Base-by-base conservation (phyloP, 805 yeast genomes). In the Hanseniaspora mollemarum region DNA sequence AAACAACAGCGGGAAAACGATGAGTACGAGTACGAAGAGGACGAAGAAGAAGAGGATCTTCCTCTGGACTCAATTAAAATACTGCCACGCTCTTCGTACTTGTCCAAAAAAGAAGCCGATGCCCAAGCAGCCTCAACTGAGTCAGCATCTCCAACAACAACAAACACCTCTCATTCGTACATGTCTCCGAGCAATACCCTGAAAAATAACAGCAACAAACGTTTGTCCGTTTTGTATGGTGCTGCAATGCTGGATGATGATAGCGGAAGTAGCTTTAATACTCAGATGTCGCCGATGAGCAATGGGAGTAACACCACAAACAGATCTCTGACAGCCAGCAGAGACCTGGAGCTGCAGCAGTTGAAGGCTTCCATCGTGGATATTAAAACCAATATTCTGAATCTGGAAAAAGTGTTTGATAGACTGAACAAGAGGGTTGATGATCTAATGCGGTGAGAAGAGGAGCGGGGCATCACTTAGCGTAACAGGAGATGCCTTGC, bases 51-150 rank as follows among this genome's bases (percentile, higher is more conserved):
- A 1, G 53, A 51, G 7, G 43, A 22, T 19, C 41, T 29, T 2
- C 51, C 53, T 1, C 16, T 51, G 12, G 53, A 51, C 24, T 33
- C 51, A 2, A 51, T 51, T 2, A 51, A 35, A 15, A 41, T 51
- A 1, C 38, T 51, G 18, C 53, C 53, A 3, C 24, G 43, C 13
- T 43, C 53, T 2, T 40, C 39, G 3, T 51, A 44, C 24, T 19
- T 38, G 12, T 43, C 37, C 2, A n/a, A 31, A 38, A 32, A 28
- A 32, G 24, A 39, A 10, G 46, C 28, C 2, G 35, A 43, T 16
- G 13, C 22, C 12, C 18, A 16, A 15, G 12, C 42, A 19, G 26
- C 24, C n/a, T 37, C 50, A 13, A 39, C 51, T 29, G 51, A 40
- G 28, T 33, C 42, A 19, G 42, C 40, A 16, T 39, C 41, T 2